Base-by-base conservation (phyloP, 1,284 basidiomycete species). In the Laetiporus sulphureus region DNA sequence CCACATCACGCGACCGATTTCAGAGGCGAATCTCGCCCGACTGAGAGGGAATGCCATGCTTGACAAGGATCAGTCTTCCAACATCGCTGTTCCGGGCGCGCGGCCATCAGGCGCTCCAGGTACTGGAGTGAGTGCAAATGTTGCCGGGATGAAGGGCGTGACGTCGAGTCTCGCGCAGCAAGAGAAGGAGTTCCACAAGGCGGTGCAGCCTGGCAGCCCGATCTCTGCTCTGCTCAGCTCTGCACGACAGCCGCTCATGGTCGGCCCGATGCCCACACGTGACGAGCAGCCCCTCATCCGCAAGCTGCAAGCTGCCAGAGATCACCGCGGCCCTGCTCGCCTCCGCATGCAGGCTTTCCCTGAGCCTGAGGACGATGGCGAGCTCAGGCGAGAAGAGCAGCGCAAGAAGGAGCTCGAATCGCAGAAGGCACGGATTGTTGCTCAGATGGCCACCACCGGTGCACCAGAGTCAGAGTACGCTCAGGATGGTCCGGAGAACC, bases 181-280 rank as follows among this genome's bases (percentile, higher is more conserved):
- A 61, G 94, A 99, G 74, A 83, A 87, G 57, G 94, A 97, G 63
- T 95, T 96, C 78, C 83, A 91, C 67, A 84, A 87, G 54, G 96
- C 93, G 2, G 89, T 98, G 3, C 89, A 94, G 59, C 96, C 95
- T 3, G 92, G 91, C 38, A 90, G 84, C 50, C 95, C 96, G 0
- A 95, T 99, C 47, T 91, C 91, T 16, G 91, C 90, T 4, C 69
- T 99, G 40, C 77, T 99, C 56, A 86, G 76, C 51, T 91, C 90
- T 1, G 93, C 93, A 1, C 74, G 87, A 36, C 88, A 93, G 60
- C 93, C 93, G 0, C 72, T 95, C 30, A 71, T 95, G 40, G 85
- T 94, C 59, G 80, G 80, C 0, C 67, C 67, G 6, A 58, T 58
- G 21, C 58, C 61, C 11, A 50, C 57, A 7, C 54, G 57, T 11